Evolutionary conservation across 2,329 filamentous ascomycete species (phyloP), one percentile per base, ranked within the genome.

Genomic region (Aspergillus jensenii): DNA sequence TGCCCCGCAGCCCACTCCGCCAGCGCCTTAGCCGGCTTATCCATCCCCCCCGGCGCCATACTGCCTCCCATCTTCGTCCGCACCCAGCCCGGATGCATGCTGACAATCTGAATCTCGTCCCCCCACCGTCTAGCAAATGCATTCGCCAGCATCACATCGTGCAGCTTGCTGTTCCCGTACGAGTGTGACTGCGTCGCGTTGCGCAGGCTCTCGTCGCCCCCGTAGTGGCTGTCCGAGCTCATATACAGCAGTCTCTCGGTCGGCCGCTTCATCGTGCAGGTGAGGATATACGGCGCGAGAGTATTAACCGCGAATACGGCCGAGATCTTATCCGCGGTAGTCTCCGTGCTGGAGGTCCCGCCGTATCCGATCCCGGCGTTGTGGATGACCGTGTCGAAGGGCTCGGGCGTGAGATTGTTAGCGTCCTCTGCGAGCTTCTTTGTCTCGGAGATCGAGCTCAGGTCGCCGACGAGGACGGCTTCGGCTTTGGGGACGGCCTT

Each of bases 371-470:
- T 80, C 3, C 82, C 84, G 0, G 84, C 84, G 59, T 86, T 87
- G 73, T 86, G 84, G 17, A 87, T 76, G 14, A 87, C 74, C 23
- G 77, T 75, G 65, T 87, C 84, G 65, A 82, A 86, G 0, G 76
- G 72, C 0, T 80, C 81, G 1, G 59, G 43, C 9, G 27, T 4
- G 8, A 31, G 9, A 3, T 46, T 40, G 67, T 84, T 82, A 52
- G 82, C 79, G 52, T 83, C 74, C 11, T 72, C 67, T 1, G 84
- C 84, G 2, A 87, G 74, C 2, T 69, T 68, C 59, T 82, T 84
- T 4, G 76, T 82, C 50, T 82, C 80, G 6, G 77, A 65, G 43
- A 84, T 72, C 48, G 75, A 82, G 23, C 79, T 75, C 1, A 87
- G 72, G 67, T 87, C 84, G 27, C 75, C 83, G 9, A 82, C 70